Base-by-base conservation (phyloP, 208 protist genomes). In the Lotmaria passim region DNA sequence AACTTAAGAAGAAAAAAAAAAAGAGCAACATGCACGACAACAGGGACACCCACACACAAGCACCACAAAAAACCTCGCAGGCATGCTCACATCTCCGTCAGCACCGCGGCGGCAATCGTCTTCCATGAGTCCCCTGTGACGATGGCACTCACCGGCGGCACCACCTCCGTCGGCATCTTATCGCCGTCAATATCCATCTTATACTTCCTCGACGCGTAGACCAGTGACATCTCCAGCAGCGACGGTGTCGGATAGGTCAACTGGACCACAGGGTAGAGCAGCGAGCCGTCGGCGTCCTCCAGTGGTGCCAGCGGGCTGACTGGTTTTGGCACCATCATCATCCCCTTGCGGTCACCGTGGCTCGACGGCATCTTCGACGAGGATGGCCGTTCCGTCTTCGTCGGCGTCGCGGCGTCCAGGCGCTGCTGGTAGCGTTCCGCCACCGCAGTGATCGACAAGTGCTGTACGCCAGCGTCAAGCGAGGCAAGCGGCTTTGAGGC, bases 181-280 rank as follows among this genome's bases (percentile, higher is more conserved):
- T 95, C 90, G 7, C 78, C 64, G 30, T 93, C 85, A 3, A 69
- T 66, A 55, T 95, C 90, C 15, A 81, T 60, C 30, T 77, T 75
- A 51, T 90, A 92, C 71, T 95, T 95, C 59, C 69, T 64, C 47
- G 90, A 81, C 85, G 89, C 90, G 66, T 86, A 88, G 41, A 57
- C 43, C 1, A 92, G 58, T 33, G 79, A 83, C 11, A 78, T 30
- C 34, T 88, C 80, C 33, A 95, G 60, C 43, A 89, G 55, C 6
- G 77, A 71, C 0, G 60, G 55, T 2, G 61, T 47, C 17, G 89
- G 65, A 47, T 90, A 78, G 2, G 85, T 70, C 34, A 93, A 33
- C 24, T 63, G 65, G 59, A 95, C 72, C 3, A 86, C 68, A 0
- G 86, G 82, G 56, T 90, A 91, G 3, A 75, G 62, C 23, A 24